phyloP scores from a whole-genome alignment of 805 yeast genomes.

The Ogataea populi-albae region DNA sequence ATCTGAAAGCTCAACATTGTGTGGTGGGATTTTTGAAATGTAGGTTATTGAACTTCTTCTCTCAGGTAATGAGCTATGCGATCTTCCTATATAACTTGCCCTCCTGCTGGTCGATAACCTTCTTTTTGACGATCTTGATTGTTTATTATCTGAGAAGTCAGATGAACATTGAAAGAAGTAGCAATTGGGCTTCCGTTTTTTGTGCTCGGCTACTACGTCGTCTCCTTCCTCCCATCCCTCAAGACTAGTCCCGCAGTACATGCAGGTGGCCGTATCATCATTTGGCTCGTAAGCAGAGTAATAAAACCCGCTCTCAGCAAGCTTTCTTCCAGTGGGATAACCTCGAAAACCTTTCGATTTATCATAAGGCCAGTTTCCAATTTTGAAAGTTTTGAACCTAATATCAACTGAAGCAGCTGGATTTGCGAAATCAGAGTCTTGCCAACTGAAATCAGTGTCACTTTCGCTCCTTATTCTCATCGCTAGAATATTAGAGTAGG shows the following conservation, averaged over 20 bases:
- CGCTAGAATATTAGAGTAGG: constrained; percentile 19
- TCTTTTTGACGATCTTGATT: constrained; percentile 22
- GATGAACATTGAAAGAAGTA: constrained; percentile 30
- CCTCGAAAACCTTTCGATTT: constrained; percentile 19
- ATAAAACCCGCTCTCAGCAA: constrained; percentile 66
- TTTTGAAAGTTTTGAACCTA: constrained; percentile 40
- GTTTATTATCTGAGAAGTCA: constrained; percentile 3
- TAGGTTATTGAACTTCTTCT: constrained; percentile 3
- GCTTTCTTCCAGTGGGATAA: constrained; percentile 37
- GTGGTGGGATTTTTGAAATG: background rate
- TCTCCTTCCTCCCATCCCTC: constrained; percentile 75
- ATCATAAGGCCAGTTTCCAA: constrained; percentile 45
- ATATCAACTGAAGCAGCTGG: constrained; percentile 35
- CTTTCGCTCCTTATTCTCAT: constrained; percentile 13
- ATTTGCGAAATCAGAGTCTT: constrained; percentile 30
- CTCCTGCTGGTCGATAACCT: constrained; percentile 35
- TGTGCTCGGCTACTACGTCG: constrained; percentile 60
- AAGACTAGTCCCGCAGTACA: constrained; percentile 58
- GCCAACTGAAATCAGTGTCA: constrained; percentile 18
- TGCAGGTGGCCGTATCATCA: constrained; percentile 59
- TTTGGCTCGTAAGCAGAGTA: constrained; percentile 46
- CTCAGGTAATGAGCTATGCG: constrained; percentile 5
- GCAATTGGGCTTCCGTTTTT: constrained; percentile 41
- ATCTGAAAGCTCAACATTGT: constrained; percentile 10
- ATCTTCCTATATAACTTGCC: background rate